Percentiles rank a stretch among this genome's conserved stretches.
phyloP scores from a whole-genome alignment of 1,284 basidiomycete species.

The Mycosarcoma mackinlayi region DNA sequence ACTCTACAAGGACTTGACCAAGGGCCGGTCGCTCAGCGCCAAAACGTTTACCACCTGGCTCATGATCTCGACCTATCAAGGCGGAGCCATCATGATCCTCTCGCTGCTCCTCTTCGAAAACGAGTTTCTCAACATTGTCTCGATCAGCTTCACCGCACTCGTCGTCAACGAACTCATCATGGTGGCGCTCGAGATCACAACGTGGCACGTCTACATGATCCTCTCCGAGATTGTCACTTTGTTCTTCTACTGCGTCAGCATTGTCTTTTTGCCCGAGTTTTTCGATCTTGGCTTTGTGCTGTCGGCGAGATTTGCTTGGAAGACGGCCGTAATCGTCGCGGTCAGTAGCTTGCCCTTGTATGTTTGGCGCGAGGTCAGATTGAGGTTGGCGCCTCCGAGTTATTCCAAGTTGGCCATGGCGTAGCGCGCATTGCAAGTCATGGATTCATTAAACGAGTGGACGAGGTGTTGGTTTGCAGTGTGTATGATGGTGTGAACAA shows the following conservation, averaged over 20 bases:
- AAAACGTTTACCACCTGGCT: constrained; percentile 99
- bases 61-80: constrained; percentile 97
- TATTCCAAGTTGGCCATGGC: constrained; percentile 79
- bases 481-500: too few relatives aligned
- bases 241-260: constrained; percentile 88
- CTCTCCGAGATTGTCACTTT: constrained; percentile 90
- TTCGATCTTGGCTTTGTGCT: constrained; percentile 96
- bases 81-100: constrained; percentile 98
- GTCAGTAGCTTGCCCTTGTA: constrained; percentile 89
- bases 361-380: constrained; percentile 86
- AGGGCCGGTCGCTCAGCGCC: constrained; percentile 78
- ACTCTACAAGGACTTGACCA: constrained; percentile 92
- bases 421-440: constrained; percentile 3
- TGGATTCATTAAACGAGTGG: neutral
- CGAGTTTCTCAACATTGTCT: constrained; percentile 97
- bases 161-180: constrained; percentile 98
- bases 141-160: constrained; percentile 96
- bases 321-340: constrained; percentile 86
- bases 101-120: constrained; percentile 95
- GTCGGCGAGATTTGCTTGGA: constrained; percentile 89
- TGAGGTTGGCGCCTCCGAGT: constrained; percentile 88
- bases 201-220: constrained; percentile 98
- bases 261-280: constrained; percentile 93
- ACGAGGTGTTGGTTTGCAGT: too few relatives aligned
- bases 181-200: constrained; percentile 97